Evolutionary conservation across 768 basidiomycete species (phyloP), one percentile per base, ranked within the genome.

Genomic region (Russula compacta): DNA sequence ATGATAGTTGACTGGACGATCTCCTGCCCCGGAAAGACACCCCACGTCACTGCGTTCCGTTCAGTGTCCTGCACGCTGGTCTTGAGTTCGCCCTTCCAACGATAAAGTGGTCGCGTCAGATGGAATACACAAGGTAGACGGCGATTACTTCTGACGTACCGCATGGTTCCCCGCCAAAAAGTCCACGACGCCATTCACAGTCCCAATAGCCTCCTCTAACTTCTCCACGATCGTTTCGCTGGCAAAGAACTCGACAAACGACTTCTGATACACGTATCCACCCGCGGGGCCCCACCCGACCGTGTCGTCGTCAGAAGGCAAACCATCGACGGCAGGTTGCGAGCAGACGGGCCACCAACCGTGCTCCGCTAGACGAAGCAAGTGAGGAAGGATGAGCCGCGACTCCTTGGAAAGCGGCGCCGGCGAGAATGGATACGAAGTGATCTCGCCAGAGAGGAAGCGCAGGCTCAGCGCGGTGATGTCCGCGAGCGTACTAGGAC

Each of bases 271-370:
- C 9, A 99, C 91, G 73, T 94, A 95, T 7, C 97, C 97, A 6
- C 84, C 85, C 57, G 79, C 77, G 12, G 97, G 97, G 2, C 97
- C 97, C 88, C 95, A 99, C 5, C 97, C 97, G 61, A 95, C 83
- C 0, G 88, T 74, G 21, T 81, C 76, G 71, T 98, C 89, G 14
- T 81, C 82, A 2, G 91, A 93, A 36, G 73, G 75, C 6, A 76
- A 81, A 6, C 87, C 90, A 68, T 98, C 88, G 6, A 98, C 85
- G 0, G 94, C 90, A 21, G 97, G 97, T 70, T 99, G 97, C 11
- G 93, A 95, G 1, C 92, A 92, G 19, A 99, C 88, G 6, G 97
- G 98, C 95, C 95, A 99, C 85, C 92, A 88, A 29, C 89, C 87
- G 59, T 78, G 77, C 47, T 78, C 75, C 35, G 91, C 98, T 57